phyloP scores from a whole-genome alignment of 345 rosid genomes.

The Cardamine occulta region DNA sequence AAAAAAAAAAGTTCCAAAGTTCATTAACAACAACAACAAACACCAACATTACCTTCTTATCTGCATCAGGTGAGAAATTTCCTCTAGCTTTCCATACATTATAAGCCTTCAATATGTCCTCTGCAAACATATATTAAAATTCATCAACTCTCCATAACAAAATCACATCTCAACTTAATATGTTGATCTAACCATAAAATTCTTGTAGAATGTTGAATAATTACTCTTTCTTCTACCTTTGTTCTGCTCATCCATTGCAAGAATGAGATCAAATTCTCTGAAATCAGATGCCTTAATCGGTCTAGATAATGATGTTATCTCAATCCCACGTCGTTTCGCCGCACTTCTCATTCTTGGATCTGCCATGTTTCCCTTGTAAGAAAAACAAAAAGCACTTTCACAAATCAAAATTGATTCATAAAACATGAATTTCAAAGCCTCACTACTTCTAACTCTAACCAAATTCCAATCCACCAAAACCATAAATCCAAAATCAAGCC shows the following conservation, averaged over 20 bases:
- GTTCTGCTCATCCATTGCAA: conserved; percentile 91
- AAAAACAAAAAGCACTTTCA: not conserved
- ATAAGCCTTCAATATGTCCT: conserved; percentile 75
- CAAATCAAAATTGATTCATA: not conserved
- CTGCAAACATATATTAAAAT: conserved; percentile 44
- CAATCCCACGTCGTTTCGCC: conserved; percentile 78
- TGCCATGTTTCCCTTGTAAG: conserved; percentile 71
- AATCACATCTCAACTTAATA: not conserved
- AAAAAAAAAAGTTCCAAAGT: not conserved
- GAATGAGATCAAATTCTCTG: conserved; percentile 79
- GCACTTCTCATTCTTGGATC: conserved; percentile 95
- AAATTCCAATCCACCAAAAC: not conserved
- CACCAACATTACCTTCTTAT: conserved; percentile 58
- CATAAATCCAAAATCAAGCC: not conserved
- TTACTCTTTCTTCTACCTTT: conserved; percentile 45
- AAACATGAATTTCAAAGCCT: not conserved
- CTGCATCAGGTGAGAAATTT: conserved; percentile 66
- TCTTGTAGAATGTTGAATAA: not conserved
- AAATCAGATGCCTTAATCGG: conserved; percentile 87
- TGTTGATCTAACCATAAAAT: conserved; percentile 4
- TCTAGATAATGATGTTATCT: conserved; percentile 91
- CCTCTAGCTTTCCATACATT: conserved; percentile 76
- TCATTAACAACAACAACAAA: not conserved
- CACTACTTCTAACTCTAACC: not conserved
- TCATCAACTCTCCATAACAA: not conserved